phyloP scores from a whole-genome alignment of 805 yeast genomes.

The Metschnikowia baotianmanensis region DNA sequence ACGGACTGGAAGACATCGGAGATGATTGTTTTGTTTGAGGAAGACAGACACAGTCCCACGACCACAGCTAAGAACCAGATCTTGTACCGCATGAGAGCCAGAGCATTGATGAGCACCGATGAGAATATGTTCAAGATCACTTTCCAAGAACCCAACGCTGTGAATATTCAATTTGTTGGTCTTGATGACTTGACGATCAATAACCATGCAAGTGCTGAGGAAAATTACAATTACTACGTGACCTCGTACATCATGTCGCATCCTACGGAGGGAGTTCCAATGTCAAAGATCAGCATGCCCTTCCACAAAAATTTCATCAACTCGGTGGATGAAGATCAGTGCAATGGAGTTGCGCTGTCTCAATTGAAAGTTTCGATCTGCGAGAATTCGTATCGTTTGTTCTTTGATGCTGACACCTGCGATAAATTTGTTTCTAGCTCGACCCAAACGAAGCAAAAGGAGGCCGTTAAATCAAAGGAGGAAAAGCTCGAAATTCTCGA shows the following conservation, averaged over 20 bases:
- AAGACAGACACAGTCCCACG: conserved; percentile 60
- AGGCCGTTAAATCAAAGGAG: conserved; percentile 22
- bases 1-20: conserved; percentile 79
- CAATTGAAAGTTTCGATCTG: conserved; percentile 77
- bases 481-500: conserved; percentile 35
- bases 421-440: conserved; percentile 75
- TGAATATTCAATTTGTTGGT: conserved; percentile 78
- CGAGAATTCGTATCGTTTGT: conserved; percentile 72
- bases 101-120: conserved; percentile 72
- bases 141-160: conserved; percentile 54
- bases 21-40: conserved; percentile 76
- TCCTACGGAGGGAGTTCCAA: conserved; percentile 94
- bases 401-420: conserved; percentile 73
- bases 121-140: conserved; percentile 92
- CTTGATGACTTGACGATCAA: conserved; percentile 81
- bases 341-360: conserved; percentile 65
- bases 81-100: conserved; percentile 81
- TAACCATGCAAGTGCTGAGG: conserved; percentile 69
- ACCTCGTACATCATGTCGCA: conserved; percentile 92
- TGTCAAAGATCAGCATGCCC: conserved; percentile 74
- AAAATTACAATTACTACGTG: conserved; percentile 88
- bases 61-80: conserved; percentile 88
- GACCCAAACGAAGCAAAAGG: conserved; percentile 41
- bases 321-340: conserved; percentile 51
- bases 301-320: conserved; percentile 62